These are phyloP conservation scores for Amoebophrya sp. DNA, from an alignment of 169 alveolate genomes.

Conservation along the genomic window DNA sequence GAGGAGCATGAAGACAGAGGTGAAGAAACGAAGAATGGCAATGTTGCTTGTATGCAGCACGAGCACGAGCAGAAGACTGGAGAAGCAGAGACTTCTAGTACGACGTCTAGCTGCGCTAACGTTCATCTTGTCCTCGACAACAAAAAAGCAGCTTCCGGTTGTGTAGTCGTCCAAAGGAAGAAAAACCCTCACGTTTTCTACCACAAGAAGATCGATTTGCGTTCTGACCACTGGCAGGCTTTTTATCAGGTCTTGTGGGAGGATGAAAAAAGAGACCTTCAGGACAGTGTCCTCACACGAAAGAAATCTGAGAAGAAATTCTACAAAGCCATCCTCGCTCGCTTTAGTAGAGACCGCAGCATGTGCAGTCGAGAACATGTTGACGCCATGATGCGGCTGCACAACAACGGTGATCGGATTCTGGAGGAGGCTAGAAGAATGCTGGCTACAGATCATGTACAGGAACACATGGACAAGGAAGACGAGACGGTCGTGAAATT, in stretches of 20 bases:
- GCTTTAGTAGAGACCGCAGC: not conserved
- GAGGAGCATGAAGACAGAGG: no score
- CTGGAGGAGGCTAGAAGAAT: not conserved
- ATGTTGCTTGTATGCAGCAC: no score
- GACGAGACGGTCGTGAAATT: not conserved
- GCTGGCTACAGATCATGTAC: not conserved
- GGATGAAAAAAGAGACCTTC: not conserved
- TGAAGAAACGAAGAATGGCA: no score
- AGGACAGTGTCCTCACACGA: not conserved
- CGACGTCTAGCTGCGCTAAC: no score
- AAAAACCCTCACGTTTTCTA: no score
- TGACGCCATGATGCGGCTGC: not conserved
- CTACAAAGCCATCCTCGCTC: not conserved
- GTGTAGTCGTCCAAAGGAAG: no score
- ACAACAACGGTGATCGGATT: not conserved
- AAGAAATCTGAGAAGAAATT: not conserved
- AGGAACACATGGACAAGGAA: not conserved
- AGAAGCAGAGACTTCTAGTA: not conserved
- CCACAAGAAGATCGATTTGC: not conserved
- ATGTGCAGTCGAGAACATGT: not conserved
- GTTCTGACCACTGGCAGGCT: not conserved
- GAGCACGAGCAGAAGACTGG: no score
- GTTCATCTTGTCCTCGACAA: no score
- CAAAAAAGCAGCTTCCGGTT: no score
- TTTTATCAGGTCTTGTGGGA: not conserved